Evolutionary conservation across 106 monocot species (phyloP).

Genomic region (Acanthochlamys bracteata): DNA sequence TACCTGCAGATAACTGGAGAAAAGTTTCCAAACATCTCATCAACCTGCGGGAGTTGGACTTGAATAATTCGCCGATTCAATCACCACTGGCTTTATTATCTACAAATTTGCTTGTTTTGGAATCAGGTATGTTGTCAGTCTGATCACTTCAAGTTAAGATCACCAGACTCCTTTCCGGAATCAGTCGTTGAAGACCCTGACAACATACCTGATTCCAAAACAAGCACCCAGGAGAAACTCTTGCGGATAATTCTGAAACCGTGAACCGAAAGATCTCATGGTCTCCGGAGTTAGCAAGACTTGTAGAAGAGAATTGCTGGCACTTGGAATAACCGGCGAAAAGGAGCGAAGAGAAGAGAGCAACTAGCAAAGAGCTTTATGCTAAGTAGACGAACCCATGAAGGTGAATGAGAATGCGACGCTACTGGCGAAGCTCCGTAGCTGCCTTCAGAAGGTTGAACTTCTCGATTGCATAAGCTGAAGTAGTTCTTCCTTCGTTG

Average conservation of each 20-base stretch:
- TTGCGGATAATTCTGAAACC: background rate
- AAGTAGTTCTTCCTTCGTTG: background rate
- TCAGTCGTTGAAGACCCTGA: background rate
- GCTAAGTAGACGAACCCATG: background rate
- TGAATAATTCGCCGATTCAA: too few relatives aligned
- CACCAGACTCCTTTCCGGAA: background rate
- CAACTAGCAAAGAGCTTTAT: background rate
- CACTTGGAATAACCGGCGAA: slow-evolving; percentile 2
- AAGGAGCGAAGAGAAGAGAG: slow-evolving; percentile 6
- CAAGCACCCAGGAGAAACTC: background rate
- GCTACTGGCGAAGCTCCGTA: background rate
- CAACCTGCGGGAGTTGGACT: too few relatives aligned
- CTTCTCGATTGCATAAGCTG: background rate
- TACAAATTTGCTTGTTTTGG: too few relatives aligned
- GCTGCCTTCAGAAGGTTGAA: background rate
- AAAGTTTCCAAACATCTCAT: too few relatives aligned
- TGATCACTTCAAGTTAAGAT: background rate
- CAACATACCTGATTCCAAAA: background rate
- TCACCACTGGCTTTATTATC: too few relatives aligned
- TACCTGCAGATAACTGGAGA: too few relatives aligned
- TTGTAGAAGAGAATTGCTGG: background rate
- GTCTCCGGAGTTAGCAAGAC: background rate
- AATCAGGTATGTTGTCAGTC: too few relatives aligned
- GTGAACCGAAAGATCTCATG: background rate
- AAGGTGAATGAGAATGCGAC: slow-evolving; percentile 3